phyloP scores from a whole-genome alignment of 2,329 filamentous ascomycete species.

The Pseudopyricularia cyperi region DNA sequence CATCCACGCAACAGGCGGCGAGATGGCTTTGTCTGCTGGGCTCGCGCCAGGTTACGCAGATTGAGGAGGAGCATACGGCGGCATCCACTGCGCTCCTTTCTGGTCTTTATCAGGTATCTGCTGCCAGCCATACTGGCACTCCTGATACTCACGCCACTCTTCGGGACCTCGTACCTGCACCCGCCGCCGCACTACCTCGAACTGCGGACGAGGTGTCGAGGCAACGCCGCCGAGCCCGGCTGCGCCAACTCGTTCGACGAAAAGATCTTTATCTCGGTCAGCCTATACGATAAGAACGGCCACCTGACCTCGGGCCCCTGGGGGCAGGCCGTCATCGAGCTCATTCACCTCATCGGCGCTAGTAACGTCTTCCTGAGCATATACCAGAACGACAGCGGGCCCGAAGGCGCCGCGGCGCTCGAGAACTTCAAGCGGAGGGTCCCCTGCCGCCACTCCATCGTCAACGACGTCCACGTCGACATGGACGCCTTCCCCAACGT shows the following conservation, averaged over 20 bases:
- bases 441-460: slow-evolving; percentile 34
- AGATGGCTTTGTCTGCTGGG: background rate
- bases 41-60: slow-evolving; percentile 1
- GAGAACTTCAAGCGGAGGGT: slow-evolving; percentile 33
- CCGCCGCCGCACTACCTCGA: slow-evolving; percentile 23
- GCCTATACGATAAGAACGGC: slow-evolving; percentile 52
- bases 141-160: slow-evolving; percentile 11
- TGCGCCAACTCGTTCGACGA: slow-evolving; percentile 34
- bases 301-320: slow-evolving; percentile 49
- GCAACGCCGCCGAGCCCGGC: slow-evolving; percentile 12
- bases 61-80: background rate
- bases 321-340: slow-evolving; percentile 44
- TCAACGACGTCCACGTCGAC: slow-evolving; percentile 47
- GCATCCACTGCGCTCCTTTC: background rate
- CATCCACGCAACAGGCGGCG: background rate
- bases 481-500: slow-evolving; percentile 43
- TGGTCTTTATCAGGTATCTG: slow-evolving; percentile 3
- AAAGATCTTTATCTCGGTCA: slow-evolving; percentile 62
- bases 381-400: slow-evolving; percentile 58
- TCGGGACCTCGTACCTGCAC: slow-evolving; percentile 29
- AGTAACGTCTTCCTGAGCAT: slow-evolving; percentile 60
- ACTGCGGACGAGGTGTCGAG: slow-evolving; percentile 17
- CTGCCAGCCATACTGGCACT: slow-evolving; percentile 41
- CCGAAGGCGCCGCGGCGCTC: slow-evolving; percentile 40
- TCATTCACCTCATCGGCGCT: slow-evolving; percentile 53